Base-by-base conservation (phyloP, 2,329 filamentous ascomycete genomes). In the Colletotrichum scovillei region DNA sequence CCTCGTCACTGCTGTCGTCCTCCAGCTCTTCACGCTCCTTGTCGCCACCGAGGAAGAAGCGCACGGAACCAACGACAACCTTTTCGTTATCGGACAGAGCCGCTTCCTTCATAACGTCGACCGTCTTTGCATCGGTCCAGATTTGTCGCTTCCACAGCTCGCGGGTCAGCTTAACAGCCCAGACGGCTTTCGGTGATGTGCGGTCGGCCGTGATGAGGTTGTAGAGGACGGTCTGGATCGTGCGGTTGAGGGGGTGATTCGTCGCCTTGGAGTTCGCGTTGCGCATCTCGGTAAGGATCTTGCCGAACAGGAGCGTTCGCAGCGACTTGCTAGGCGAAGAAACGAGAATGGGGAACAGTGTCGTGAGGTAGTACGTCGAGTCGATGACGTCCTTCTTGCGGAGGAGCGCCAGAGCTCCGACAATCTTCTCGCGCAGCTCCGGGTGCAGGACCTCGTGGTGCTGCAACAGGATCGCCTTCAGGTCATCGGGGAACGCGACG, bases 31-130 rank as follows among this genome's bases (percentile, higher is more conserved):
- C 97, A 76, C 95, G 91, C 84, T 98, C 97, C 82, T 97, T 96
- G 82, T 99, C 97, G 42, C 95, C 95, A 28, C 97, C 97, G 0
- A 99, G 88, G 86, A 99, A 99, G 87, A 98, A 99, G 28, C 95
- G 91, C 16, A 97, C 94, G 57, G 94, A 95, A 19, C 95, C 94
- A 6, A 93, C 87, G 30, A 97, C 91, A 4, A 98, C 95, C 84
- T 99, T 99, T 78, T 97, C 94, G 77, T 98, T 97, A 64, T 98
- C 93, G 4, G 94, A 92, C 69, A 99, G 85, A 67, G 93, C 92
- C 0, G 96, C 95, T 83, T 98, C 94, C 84, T 97, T 97, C 95
- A 99, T 98, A 76, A 98, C 94, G 79, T 98, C 95, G n/a, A 98
- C 97, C 0, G 96, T 92, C 81, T 95, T 97, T 2, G 95, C 91